A percentile compares a stretch with the other conserved stretches of the same genome.
Conservation (phyloP, 2,329 filamentous ascomycete genomes). For the Neophaeococcomyces aloes region DNA sequence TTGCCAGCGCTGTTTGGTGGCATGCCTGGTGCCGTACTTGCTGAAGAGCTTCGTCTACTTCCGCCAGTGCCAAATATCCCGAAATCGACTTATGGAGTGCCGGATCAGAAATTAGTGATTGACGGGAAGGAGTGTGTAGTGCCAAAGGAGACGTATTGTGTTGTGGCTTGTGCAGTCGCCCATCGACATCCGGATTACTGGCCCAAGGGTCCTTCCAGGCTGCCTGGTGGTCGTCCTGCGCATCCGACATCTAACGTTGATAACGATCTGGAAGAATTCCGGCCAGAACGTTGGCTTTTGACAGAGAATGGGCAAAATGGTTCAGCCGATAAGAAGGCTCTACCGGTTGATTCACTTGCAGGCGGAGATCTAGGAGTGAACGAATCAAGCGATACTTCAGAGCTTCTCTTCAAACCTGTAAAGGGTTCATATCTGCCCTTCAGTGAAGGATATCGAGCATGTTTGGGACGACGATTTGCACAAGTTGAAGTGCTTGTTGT, state of each 20-base stretch:
- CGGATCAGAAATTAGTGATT: conserved; percentile 46
- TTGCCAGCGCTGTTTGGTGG: conserved; percentile 57
- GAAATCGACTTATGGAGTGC: conserved; percentile 44
- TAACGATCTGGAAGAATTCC: conserved; percentile 56
- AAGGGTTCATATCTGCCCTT: conserved; percentile 48
- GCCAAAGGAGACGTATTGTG: conserved; percentile 47
- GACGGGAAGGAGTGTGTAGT: conserved; percentile 49
- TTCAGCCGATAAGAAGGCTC: neutral
- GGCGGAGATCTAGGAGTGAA: conserved; percentile 38
- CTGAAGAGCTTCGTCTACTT: conserved; percentile 63
- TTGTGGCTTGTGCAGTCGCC: conserved; percentile 44
- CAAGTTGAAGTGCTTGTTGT: conserved; percentile 47
- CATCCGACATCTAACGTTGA: conserved; percentile 25
- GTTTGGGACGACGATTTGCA: conserved; percentile 46
- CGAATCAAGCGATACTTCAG: conserved; percentile 50
- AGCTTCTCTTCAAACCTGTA: conserved; percentile 48
- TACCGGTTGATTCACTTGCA: conserved; percentile 2
- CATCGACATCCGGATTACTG: conserved; percentile 65
- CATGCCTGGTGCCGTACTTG: conserved; percentile 64
- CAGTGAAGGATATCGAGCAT: conserved; percentile 45
- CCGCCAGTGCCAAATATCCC: conserved; percentile 63
- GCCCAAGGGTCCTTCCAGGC: conserved; percentile 41
- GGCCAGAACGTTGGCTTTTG: conserved; percentile 61
- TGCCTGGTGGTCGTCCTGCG: conserved; percentile 28
- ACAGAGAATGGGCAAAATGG: conserved; percentile 18